A percentile compares a stretch with the other conserved stretches of the same genome.
Conservation (phyloP, 1,284 basidiomycete genomes). For the Cryptococcus sp. region DNA sequence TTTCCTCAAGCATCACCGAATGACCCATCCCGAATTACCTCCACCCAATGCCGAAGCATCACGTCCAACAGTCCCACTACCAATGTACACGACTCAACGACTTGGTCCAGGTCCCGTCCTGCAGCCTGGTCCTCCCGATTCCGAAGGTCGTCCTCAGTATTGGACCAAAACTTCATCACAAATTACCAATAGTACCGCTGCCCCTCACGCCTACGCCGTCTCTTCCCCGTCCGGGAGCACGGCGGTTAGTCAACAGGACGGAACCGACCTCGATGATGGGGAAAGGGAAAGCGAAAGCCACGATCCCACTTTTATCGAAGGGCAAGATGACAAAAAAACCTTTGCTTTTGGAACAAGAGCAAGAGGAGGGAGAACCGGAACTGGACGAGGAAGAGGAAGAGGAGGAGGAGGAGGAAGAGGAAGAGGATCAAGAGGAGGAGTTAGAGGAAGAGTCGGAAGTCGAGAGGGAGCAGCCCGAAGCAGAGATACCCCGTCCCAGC, state of each 20-base stretch:
- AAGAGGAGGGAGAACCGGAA: no score
- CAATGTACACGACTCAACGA: conserved; percentile 11
- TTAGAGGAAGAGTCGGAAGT: neutral
- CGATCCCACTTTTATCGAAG: no score
- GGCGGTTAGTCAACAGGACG: conserved; percentile 31
- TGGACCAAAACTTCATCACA: neutral
- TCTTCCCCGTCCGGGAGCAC: conserved; percentile 38
- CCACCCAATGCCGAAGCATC: conserved; percentile 16
- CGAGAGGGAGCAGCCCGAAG: neutral
- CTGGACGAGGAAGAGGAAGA: no score
- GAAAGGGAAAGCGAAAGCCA: conserved; percentile 3
- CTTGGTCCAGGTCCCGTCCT: conserved; percentile 15
- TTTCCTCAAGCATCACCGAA: conserved; percentile 39
- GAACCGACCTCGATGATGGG: no score
- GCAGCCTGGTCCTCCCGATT: conserved; percentile 14
- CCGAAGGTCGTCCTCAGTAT: conserved; percentile 16
- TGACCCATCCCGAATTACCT: conserved; percentile 37
- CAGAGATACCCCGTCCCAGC: conserved; percentile 1
- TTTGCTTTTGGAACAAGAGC: no score
- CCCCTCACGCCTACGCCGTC: conserved; percentile 39
- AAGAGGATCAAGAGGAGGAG: conserved; percentile 1
- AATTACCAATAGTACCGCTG: conserved; percentile 6
- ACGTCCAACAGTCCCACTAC: neutral
- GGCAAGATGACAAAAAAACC: no score
- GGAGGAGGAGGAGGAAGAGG: neutral